Evolutionary conservation across 176 grass and related monocot genomes (phyloP).

Genomic region (Hyparrhenia diplandra): DNA sequence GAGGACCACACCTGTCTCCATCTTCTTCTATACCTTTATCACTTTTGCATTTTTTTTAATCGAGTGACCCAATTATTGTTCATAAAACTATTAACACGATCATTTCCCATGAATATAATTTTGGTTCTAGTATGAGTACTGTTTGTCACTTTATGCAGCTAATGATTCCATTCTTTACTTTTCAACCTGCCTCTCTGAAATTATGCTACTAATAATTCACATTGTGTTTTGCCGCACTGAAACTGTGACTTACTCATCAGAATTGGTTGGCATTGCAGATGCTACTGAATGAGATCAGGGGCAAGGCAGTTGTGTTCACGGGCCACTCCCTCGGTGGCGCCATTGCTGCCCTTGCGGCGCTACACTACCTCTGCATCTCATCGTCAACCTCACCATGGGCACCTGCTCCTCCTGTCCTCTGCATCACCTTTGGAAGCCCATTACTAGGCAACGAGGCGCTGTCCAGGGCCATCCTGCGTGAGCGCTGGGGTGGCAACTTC

Average conservation of each 20-base stretch:
- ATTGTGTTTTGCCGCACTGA: background rate
- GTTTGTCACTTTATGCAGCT: constrained; percentile 1
- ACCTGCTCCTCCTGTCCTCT: constrained; percentile 50
- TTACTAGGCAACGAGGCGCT: constrained; percentile 73
- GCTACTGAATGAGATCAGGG: constrained; percentile 59
- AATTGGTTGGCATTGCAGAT: constrained; percentile 40
- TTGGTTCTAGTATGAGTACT: background rate
- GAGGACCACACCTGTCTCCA: constrained; percentile 1
- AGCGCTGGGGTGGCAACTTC: constrained; percentile 76
- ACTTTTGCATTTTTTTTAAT: background rate
- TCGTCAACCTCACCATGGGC: constrained; percentile 30
- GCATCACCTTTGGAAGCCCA: constrained; percentile 77
- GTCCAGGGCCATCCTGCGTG: constrained; percentile 56
- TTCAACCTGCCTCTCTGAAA: background rate
- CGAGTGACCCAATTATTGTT: background rate
- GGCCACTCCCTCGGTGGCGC: constrained; percentile 80
- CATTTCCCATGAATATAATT: background rate
- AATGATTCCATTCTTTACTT: background rate
- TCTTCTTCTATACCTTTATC: background rate
- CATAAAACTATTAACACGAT: background rate
- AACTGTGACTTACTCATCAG: background rate
- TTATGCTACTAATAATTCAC: background rate
- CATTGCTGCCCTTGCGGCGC: constrained; percentile 56
- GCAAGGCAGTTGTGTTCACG: constrained; percentile 80
- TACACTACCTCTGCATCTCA: constrained; percentile 72